Conservation (phyloP, 192 early-diverging fungal species). For the Entomortierella lignicola region DNA sequence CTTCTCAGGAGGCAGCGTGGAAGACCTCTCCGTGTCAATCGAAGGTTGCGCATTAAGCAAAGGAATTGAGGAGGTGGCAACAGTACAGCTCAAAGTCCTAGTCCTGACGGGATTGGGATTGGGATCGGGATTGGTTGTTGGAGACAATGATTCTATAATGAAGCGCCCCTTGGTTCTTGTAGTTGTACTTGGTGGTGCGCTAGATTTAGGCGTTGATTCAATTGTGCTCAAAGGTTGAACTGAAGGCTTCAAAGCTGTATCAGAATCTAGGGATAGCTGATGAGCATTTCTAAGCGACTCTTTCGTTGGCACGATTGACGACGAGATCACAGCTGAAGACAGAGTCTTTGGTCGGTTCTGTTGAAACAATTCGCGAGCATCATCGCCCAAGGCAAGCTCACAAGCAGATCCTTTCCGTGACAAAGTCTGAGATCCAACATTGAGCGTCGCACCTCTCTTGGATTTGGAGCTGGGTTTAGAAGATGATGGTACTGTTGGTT, state of each 20-base stretch:
- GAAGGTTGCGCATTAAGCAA: not conserved
- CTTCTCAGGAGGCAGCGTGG: not conserved
- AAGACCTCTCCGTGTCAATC: not conserved
- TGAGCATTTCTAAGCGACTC: conserved; percentile 11
- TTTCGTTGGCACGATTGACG: conserved; percentile 20
- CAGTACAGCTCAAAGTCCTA: conserved; percentile 36
- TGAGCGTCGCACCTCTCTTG: not conserved
- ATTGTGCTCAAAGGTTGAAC: not conserved
- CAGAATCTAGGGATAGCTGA: conserved; percentile 11
- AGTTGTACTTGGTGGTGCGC: conserved; percentile 2
- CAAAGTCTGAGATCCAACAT: conserved; percentile 1
- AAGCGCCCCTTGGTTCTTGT: conserved; percentile 35
- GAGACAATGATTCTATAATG: conserved; percentile 43
- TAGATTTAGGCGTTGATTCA: not conserved
- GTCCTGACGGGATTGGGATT: too few relatives aligned
- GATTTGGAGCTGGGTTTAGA: not conserved
- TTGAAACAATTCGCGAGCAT: conserved; percentile 33
- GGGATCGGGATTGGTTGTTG: not conserved
- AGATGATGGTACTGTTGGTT: not conserved
- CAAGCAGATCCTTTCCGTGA: conserved; percentile 25
- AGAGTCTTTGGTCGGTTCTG: conserved; percentile 45
- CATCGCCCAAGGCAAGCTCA: conserved; percentile 40
- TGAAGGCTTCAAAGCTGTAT: not conserved
- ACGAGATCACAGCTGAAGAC: conserved; percentile 29
- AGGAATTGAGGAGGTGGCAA: not conserved